Conservation (phyloP, 805 yeast species). For the Ogataea naganishii region DNA sequence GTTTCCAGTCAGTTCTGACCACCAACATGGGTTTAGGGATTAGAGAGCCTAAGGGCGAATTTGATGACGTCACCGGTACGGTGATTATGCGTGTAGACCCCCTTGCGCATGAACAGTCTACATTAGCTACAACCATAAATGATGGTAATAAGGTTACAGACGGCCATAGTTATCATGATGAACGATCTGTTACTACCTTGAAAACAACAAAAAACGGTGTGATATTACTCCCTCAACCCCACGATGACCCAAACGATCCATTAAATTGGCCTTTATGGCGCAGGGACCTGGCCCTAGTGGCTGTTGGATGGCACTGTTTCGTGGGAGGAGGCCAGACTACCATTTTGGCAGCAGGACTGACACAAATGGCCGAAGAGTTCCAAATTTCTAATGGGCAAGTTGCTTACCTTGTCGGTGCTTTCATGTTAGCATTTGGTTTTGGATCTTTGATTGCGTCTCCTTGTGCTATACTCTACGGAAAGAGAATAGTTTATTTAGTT, state of each 20-base stretch:
- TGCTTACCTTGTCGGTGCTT: constrained; percentile 48
- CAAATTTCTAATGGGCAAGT: constrained; percentile 29
- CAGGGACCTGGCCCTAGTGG: constrained; percentile 42
- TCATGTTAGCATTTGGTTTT: constrained; percentile 50
- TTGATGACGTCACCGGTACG: constrained; percentile 40
- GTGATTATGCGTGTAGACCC: constrained; percentile 24
- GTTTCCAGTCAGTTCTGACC: no score
- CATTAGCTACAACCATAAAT: constrained; percentile 1
- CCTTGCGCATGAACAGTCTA: neutral
- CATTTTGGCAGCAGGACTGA: constrained; percentile 48
- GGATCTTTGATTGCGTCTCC: constrained; percentile 54
- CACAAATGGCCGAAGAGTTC: constrained; percentile 32
- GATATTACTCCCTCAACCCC: constrained; percentile 53
- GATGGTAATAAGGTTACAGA: neutral
- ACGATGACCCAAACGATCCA: constrained; percentile 55
- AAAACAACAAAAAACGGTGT: constrained; percentile 41
- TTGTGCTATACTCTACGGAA: constrained; percentile 47
- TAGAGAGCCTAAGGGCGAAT: constrained; percentile 27
- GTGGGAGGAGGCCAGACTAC: constrained; percentile 59
- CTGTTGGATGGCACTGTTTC: constrained; percentile 49
- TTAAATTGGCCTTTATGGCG: constrained; percentile 58
- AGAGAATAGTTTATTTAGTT: constrained; percentile 42
- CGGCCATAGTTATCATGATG: neutral
- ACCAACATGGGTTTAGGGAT: constrained; percentile 26
- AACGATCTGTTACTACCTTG: constrained; percentile 13